phyloP scores from a whole-genome alignment of 345 rosid genomes.

The Microthlaspi erraticum region DNA sequence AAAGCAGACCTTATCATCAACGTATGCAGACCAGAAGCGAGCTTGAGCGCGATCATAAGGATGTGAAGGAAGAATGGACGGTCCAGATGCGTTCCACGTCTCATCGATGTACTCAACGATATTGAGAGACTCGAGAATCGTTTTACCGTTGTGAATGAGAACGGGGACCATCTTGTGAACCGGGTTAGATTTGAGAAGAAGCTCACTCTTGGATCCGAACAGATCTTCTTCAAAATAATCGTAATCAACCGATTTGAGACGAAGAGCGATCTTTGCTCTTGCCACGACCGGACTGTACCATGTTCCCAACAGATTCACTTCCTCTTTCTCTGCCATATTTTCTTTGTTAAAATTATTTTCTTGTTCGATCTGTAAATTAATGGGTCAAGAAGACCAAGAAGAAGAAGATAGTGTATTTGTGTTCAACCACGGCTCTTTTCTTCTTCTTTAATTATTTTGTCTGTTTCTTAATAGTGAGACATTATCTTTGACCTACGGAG shows the following conservation, averaged over 20 bases:
- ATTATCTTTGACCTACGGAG: no score
- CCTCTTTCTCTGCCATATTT: slow-evolving; percentile 29
- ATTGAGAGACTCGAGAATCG: slow-evolving; percentile 40
- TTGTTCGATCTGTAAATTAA: no score
- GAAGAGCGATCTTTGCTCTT: slow-evolving; percentile 49
- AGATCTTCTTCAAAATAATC: slow-evolving; percentile 46
- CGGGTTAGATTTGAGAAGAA: slow-evolving; percentile 47
- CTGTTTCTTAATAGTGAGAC: no score
- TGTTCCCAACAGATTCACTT: slow-evolving; percentile 43
- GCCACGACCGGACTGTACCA: slow-evolving; percentile 43
- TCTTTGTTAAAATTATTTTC: not conserved
- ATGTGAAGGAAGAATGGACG: slow-evolving; percentile 63
- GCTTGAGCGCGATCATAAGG: slow-evolving; percentile 63
- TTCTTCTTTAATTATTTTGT: no score
- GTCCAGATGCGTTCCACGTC: slow-evolving; percentile 59
- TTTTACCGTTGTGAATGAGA: slow-evolving; percentile 44
- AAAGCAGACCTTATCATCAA: slow-evolving; percentile 58
- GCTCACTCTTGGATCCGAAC: slow-evolving; percentile 46
- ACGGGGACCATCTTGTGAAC: slow-evolving; percentile 54
- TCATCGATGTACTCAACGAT: slow-evolving; percentile 60
- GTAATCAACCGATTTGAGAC: slow-evolving; percentile 42
- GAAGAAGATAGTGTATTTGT: no score
- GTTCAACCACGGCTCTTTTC: no score
- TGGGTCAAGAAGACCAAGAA: no score
- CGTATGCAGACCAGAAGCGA: slow-evolving; percentile 71